Evolutionary conservation across 257 asterid genomes (phyloP), one percentile per base, ranked within the genome.

Genomic region (Nicotiana noctiflora): DNA sequence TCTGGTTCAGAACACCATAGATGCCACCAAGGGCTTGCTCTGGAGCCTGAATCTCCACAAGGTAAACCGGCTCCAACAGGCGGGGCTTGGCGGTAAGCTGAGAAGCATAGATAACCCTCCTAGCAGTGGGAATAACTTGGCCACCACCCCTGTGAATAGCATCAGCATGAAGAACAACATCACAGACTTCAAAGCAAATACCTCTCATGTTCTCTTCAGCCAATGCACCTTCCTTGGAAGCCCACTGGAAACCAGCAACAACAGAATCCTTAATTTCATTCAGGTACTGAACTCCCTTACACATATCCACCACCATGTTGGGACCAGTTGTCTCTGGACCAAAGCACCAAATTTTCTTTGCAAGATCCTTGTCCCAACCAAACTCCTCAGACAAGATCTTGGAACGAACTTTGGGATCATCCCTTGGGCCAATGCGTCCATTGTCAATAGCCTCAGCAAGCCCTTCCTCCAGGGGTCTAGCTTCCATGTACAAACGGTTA

Each of bases 221-320:
- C 76, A 87, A 70, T 2, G 88, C 88, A 80, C 90, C 90, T 75
- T 87, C 90, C 82, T 87, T 87, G 29, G 88, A 87, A 75, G 88
- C 90, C 90, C 88, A 87, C 77, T 87, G 90, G 82, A 87, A 87
- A 79, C 90, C 90, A 59, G 90, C 90, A 52, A 87, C 90, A 37
- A 85, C 90, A 37, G 89, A 86, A 76, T 87, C 90, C 87, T 87
- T 87, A n/a, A 87, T 87, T 79, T 87, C 90, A 75, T 85, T 87
- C 53, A 87, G 80, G 76, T 87, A 85, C 82, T 85, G 90, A 46
- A 85, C 90, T 67, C 90, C 90, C 86, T 87, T 87, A 49, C 89
- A 86, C 89, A 86, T 86, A 72, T 86, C 89, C 32, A 86, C 89
- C 44, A 86, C 88, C 90, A 87, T 85, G 59, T 87, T 87, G 15